Base-by-base conservation (phyloP, 1,284 basidiomycete species). In the Cutaneotrichosporon sp. region DNA sequence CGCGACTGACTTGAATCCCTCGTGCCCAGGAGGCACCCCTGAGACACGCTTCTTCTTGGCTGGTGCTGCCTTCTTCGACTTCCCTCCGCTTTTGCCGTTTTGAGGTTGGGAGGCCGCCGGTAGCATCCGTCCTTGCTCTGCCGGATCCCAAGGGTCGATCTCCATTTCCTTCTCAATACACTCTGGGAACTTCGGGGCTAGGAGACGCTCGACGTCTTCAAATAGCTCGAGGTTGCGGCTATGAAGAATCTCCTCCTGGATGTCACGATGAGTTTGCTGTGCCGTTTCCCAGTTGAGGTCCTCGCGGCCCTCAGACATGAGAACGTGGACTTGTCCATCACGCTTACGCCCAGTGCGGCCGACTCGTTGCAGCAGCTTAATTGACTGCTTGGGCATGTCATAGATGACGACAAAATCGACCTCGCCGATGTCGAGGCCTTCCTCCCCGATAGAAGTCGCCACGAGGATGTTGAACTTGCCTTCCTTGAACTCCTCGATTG, bases 381-480 rank as follows among this genome's bases (percentile, higher is more conserved):
- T 94, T 0, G 95, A 91, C 14, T 92, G 92, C 81, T 96, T 97
- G 72, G 95, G 92, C 46, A 95, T 89, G 72, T 99, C 97, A 79
- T 99, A 99, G 74, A 95, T 97, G 50, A 97, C 84, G 61, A 97
- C 97, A 75, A 96, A 84, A 77, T 99, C 97, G n/a, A 99, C 90
- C 74, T 97, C 95, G 55, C 97, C 97, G 64, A 99, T 99, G 77
- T 99, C 97, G n/a, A 99, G 84, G 66, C 97, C 97, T 80, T 99
- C 97, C 81, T 99, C 97, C 34, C 97, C 97, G 64, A 99, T 94
- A 4, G 91, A 97, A 0, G 97, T 99, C 0, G 96, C 90, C 2
- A 99, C 96, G 5, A 99, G 83, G 36, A 98, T 89, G 72, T 99
- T 98, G 80, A 87, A 92, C 63, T 88, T 88, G 36, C 92, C 93